Percentiles rank a stretch among this genome's conserved stretches.
Conservation (phyloP, 371 early-diverging fungal species). For the Actinomortierella wolfii region DNA sequence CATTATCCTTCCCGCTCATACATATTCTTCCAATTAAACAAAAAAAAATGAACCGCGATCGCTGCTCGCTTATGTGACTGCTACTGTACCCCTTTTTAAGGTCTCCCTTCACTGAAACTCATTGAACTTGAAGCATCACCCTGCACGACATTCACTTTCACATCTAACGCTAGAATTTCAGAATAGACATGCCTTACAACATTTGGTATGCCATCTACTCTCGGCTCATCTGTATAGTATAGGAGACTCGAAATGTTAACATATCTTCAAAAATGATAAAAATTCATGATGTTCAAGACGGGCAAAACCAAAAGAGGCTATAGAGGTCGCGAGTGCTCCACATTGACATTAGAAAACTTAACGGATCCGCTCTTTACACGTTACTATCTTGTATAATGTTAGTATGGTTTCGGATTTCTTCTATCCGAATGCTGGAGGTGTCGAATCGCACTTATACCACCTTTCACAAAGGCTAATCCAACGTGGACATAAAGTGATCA, state of each 20-base stretch:
- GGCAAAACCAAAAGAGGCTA: too few species aligned
- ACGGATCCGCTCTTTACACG: background rate
- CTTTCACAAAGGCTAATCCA: slow-evolving; percentile 88
- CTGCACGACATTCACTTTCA: too few species aligned
- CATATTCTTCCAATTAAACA: too few species aligned
- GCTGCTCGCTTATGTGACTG: too few species aligned
- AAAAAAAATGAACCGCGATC: too few species aligned
- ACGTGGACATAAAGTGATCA: slow-evolving; percentile 93
- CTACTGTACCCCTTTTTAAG: too few species aligned
- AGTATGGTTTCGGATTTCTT: slow-evolving; percentile 98
- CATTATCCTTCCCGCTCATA: too few species aligned
- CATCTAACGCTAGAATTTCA: background rate
- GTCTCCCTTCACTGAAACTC: too few species aligned
- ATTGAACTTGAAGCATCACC: too few species aligned
- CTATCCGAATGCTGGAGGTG: slow-evolving; percentile 98
- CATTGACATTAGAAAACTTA: background rate
- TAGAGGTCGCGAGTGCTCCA: too few species aligned
- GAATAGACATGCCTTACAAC: slow-evolving; percentile 52
- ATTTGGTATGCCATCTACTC: slow-evolving; percentile 51
- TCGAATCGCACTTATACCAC: slow-evolving; percentile 97
- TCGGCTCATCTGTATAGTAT: background rate
- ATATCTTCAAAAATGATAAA: background rate
- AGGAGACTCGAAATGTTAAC: slow-evolving; percentile 1
- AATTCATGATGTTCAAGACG: too few species aligned
- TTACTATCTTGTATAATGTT: slow-evolving; percentile 1